Evolutionary conservation across 495 filamentous ascomycete species (phyloP).

Genomic region (Hyaloscypha variabilis): DNA sequence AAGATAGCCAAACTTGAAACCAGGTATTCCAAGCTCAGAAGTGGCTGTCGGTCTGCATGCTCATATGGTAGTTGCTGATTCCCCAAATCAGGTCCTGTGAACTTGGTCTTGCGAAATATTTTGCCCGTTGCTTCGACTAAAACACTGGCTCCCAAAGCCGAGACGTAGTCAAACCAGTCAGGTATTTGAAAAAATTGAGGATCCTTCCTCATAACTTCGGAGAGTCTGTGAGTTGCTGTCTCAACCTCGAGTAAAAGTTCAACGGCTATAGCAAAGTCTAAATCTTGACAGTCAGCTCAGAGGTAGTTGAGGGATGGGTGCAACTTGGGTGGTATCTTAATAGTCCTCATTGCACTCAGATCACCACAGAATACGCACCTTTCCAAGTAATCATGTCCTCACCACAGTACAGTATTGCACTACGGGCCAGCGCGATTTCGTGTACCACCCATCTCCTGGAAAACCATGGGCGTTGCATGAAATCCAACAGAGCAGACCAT

Average conservation of each 20-base stretch:
- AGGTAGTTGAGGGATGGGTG: no score
- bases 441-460: conserved; percentile 40
- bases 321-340: no score
- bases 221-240: conserved; percentile 5
- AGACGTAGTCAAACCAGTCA: conserved; percentile 28
- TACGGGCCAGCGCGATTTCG: conserved; percentile 38
- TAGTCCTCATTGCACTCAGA: no score
- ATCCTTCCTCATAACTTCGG: conserved; percentile 8
- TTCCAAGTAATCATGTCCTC: conserved; percentile 30
- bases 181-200: not conserved
- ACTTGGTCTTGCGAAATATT: conserved; percentile 28
- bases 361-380: not conserved
- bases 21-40: conserved; percentile 12
- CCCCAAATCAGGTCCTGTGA: no score
- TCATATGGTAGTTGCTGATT: no score
- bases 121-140: conserved; percentile 39
- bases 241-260: conserved; percentile 8
- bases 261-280: conserved; percentile 32
- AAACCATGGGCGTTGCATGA: conserved; percentile 40
- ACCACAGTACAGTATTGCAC: conserved; percentile 36
- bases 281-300: not conserved
- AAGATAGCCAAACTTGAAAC: conserved; percentile 6
- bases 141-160: conserved; percentile 37
- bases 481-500: conserved; percentile 32
- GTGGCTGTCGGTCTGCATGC: not conserved